Percentiles rank a stretch among this genome's conserved stretches.
Evolutionary conservation across 2,329 filamentous ascomycete genomes (phyloP).

Genomic region (Grosmannia clavigera): DNA sequence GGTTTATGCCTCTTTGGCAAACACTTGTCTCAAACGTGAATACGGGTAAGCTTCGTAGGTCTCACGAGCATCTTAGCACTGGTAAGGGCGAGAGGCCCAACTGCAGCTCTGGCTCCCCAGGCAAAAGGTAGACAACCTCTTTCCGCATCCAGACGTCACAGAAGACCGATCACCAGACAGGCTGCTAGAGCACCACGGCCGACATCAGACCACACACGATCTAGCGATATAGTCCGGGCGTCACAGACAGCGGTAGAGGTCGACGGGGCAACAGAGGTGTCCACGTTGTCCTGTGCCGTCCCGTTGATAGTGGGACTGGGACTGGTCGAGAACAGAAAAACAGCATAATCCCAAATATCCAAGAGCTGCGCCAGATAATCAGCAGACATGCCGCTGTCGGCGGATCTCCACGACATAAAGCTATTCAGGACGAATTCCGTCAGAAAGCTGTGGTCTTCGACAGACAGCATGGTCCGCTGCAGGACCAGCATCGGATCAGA

Average conservation of each 20-base stretch:
- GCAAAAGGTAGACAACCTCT: slow-evolving; percentile 1
- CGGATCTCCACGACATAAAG: background rate
- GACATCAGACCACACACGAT: slow-evolving; percentile 6
- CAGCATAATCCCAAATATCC: slow-evolving; percentile 7
- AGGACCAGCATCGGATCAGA: slow-evolving; percentile 1
- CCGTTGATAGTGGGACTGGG: background rate
- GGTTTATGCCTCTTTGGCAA: no score
- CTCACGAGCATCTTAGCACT: no score
- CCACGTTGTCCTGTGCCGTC: background rate
- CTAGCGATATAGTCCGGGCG: background rate
- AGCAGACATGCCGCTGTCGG: background rate
- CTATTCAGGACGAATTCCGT: background rate
- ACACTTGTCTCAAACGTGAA: no score
- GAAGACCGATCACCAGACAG: slow-evolving; percentile 1
- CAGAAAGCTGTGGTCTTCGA: slow-evolving; percentile 5
- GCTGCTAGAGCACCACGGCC: slow-evolving; percentile 4
- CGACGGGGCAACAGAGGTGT: background rate
- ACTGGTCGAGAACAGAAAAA: slow-evolving; percentile 1
- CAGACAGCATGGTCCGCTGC: slow-evolving; percentile 4
- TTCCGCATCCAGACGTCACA: slow-evolving; percentile 4
- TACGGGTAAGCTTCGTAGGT: no score
- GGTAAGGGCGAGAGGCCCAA: no score
- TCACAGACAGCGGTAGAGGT: background rate
- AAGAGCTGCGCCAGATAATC: background rate
- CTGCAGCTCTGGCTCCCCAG: no score